These are phyloP conservation scores for Coemansia sp. DNA, from an alignment of 192 early-diverging fungal genomes.

Conservation along the genomic window DNA sequence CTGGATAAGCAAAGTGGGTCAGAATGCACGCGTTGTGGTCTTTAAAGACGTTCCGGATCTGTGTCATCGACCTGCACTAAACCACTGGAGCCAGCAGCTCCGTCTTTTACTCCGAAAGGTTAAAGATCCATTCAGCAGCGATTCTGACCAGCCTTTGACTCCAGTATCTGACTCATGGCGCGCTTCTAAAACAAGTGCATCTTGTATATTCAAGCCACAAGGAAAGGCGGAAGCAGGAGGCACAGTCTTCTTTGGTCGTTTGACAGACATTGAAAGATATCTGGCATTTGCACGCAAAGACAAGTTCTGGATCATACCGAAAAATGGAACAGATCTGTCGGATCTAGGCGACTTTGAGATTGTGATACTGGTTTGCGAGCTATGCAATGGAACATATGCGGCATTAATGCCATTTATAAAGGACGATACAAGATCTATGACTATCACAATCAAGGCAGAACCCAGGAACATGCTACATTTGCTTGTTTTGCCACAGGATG, in stretches of 20 bases:
- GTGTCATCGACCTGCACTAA: conserved; percentile 1
- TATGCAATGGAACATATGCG: conserved; percentile 16
- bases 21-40: conserved; percentile 36
- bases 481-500: not conserved
- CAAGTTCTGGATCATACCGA: conserved; percentile 38
- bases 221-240: not conserved
- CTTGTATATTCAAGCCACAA: conserved; percentile 23
- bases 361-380: conserved; percentile 22
- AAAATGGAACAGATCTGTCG: not conserved
- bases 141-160: not conserved
- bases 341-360: conserved; percentile 15
- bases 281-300: conserved; percentile 43
- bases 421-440: not conserved
- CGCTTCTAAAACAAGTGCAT: conserved; percentile 19
- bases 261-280: conserved; percentile 18
- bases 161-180: conserved; percentile 36
- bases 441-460: conserved; percentile 9
- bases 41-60: conserved; percentile 5
- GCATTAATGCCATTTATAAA: conserved; percentile 33
- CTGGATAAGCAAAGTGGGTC: conserved; percentile 25
- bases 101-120: not conserved
- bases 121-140: not conserved
- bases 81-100: conserved; percentile 34
- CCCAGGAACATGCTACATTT: not conserved
- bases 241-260: conserved; percentile 13